These are phyloP conservation scores for Rugonectria rugulosa DNA, from an alignment of 2,329 filamentous ascomycete species.

Conservation along the genomic window DNA sequence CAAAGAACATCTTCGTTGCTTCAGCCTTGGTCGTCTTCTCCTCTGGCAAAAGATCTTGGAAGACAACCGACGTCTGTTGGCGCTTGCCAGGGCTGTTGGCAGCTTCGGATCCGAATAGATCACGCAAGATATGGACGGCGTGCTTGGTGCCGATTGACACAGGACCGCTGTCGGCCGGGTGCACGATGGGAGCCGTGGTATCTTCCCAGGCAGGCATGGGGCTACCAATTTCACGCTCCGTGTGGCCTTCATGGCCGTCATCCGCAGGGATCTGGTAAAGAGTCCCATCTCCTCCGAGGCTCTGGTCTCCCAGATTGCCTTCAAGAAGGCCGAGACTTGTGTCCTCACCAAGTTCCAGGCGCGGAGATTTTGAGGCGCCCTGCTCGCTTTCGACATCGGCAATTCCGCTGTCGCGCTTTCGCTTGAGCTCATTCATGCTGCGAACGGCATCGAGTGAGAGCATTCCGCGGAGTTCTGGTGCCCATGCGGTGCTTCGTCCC, in stretches of 20 bases:
- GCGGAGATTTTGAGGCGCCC: slow-evolving; percentile 71
- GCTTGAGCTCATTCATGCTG: slow-evolving; percentile 82
- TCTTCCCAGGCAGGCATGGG: slow-evolving; percentile 76
- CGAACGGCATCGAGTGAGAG: slow-evolving; percentile 86
- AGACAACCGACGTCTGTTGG: slow-evolving; percentile 79
- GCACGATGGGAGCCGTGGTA: slow-evolving; percentile 76
- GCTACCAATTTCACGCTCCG: slow-evolving; percentile 53
- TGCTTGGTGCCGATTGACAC: slow-evolving; percentile 93
- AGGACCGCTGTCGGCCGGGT: slow-evolving; percentile 83
- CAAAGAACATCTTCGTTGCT: slow-evolving; percentile 99
- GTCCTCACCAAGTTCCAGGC: slow-evolving; percentile 72
- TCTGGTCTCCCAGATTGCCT: slow-evolving; percentile 60
- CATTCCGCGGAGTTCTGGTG: slow-evolving; percentile 90
- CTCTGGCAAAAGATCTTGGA: slow-evolving; percentile 91
- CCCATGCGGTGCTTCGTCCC: slow-evolving; percentile 80
- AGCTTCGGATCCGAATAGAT: slow-evolving; percentile 80
- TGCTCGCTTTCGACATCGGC: slow-evolving; percentile 78
- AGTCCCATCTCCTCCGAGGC: slow-evolving; percentile 66
- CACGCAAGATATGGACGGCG: slow-evolving; percentile 91
- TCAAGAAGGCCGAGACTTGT: slow-evolving; percentile 60
- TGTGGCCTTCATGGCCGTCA: slow-evolving; percentile 59
- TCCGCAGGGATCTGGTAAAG: slow-evolving; percentile 71
- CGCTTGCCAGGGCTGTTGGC: slow-evolving; percentile 75
- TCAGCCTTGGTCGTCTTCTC: slow-evolving; percentile 82
- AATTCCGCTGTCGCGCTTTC: slow-evolving; percentile 90